phyloP scores from a whole-genome alignment of 2,329 filamentous ascomycete species.

The Orbilia quercus region DNA sequence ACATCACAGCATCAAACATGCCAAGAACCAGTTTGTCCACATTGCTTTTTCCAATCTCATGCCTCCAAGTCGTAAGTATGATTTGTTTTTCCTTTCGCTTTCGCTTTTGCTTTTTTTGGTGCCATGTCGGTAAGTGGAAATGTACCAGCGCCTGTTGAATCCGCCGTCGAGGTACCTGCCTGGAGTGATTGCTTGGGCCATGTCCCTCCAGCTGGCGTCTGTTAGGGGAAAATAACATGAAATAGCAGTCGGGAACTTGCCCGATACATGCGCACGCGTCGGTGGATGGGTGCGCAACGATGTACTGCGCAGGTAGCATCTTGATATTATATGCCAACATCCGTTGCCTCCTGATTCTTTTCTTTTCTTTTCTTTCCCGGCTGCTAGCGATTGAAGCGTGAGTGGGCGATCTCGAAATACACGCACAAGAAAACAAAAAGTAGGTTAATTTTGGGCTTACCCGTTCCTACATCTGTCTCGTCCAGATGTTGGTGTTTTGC shows the following conservation, averaged over 20 bases:
- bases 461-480: constrained; percentile 30
- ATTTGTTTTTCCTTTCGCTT: constrained; percentile 47
- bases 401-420: constrained; percentile 30
- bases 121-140: constrained; percentile 37
- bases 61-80: constrained; percentile 39
- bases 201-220: constrained; percentile 26
- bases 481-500: constrained; percentile 19
- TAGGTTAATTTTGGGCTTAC: constrained; percentile 46
- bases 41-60: constrained; percentile 47
- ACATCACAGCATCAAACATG: constrained; percentile 53
- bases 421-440: constrained; percentile 25
- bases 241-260: constrained; percentile 27
- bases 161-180: constrained; percentile 16
- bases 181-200: constrained; percentile 22
- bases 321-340: constrained; percentile 25
- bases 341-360: constrained; percentile 30
- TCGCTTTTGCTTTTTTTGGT: constrained; percentile 44
- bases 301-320: constrained; percentile 26
- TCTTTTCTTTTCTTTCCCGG: constrained; percentile 14
- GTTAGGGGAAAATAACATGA: constrained; percentile 12
- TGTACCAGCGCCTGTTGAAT: constrained; percentile 27
- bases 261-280: constrained; percentile 17
- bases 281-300: constrained; percentile 6
- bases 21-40: constrained; percentile 33
- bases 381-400: constrained; percentile 33